These are phyloP conservation scores for Entomophthora muscae DNA, from an alignment of 371 early-diverging fungal species.

Conservation along the genomic window DNA sequence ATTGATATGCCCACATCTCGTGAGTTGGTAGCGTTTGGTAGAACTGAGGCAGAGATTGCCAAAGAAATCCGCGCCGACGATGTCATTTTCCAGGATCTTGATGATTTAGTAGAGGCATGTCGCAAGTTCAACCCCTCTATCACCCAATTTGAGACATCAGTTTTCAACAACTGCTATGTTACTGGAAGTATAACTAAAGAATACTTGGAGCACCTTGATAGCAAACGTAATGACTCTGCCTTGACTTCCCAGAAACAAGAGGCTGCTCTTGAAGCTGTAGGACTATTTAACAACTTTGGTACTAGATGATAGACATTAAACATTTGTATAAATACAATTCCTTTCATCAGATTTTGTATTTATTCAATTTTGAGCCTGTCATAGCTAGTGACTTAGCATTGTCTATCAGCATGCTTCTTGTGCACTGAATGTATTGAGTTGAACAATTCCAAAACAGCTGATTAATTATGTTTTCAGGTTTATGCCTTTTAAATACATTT, in stretches of 20 bases:
- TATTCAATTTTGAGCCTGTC: too few relatives aligned
- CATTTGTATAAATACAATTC: too few relatives aligned
- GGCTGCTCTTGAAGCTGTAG: slow-evolving; percentile 4
- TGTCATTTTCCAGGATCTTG: slow-evolving; percentile 76
- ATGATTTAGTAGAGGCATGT: slow-evolving; percentile 63
- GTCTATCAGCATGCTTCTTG: too few relatives aligned
- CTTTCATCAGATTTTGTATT: too few relatives aligned
- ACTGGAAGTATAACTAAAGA: slow-evolving; percentile 65
- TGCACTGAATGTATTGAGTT: too few relatives aligned
- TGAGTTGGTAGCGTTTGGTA: slow-evolving; percentile 76
- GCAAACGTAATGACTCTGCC: slow-evolving; percentile 26
- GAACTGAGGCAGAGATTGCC: slow-evolving; percentile 67
- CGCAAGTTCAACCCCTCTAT: slow-evolving; percentile 65
- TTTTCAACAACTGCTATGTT: slow-evolving; percentile 83
- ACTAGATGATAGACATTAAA: neutral
- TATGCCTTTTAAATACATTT: too few relatives aligned
- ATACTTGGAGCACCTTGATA: slow-evolving; percentile 67
- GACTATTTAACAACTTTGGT: slow-evolving; percentile 6
- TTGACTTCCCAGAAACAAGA: slow-evolving; percentile 15
- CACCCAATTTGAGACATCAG: slow-evolving; percentile 75
- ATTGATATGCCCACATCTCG: slow-evolving; percentile 93
- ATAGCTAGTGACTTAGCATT: too few relatives aligned
- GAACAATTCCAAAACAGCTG: too few relatives aligned
- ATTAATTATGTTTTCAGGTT: too few relatives aligned
- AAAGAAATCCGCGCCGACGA: slow-evolving; percentile 75